phyloP scores from a whole-genome alignment of 176 grass and related monocot genomes.

The Avena eriantha region DNA sequence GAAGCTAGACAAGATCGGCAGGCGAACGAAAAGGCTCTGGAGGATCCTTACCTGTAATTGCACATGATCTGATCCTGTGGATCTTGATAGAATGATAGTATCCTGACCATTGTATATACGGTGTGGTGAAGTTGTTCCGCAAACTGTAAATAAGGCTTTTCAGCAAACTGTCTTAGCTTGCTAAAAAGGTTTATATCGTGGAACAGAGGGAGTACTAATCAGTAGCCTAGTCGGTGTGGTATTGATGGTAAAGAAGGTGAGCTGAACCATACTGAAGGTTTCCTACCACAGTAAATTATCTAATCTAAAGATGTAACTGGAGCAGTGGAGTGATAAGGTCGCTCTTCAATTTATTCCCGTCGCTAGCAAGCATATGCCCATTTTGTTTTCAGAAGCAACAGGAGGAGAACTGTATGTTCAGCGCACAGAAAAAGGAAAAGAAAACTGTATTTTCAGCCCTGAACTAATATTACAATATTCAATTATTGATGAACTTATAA shows the following conservation, averaged over 20 bases:
- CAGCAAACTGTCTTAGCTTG: too few species aligned
- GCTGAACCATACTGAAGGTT: not conserved
- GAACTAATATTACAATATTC: too few species aligned
- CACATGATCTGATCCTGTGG: slow-evolving; percentile 37
- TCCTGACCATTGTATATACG: not conserved
- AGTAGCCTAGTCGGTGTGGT: too few species aligned
- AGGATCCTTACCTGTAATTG: slow-evolving; percentile 52
- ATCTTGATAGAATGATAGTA: not conserved
- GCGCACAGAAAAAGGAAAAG: not conserved
- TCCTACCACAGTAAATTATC: not conserved
- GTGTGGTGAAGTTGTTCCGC: not conserved
- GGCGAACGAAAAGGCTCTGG: slow-evolving; percentile 43
- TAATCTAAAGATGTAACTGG: not conserved
- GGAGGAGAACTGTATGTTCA: not conserved
- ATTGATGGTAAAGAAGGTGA: not conserved
- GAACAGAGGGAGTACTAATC: too few species aligned
- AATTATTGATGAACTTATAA: too few species aligned
- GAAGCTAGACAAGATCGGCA: slow-evolving; percentile 47
- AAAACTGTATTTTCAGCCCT: too few species aligned
- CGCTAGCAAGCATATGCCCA: too few species aligned
- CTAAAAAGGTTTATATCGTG: too few species aligned
- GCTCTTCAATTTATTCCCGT: not conserved
- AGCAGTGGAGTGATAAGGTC: not conserved
- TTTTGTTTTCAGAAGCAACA: not conserved
- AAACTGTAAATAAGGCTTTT: too few species aligned